A percentile compares a stretch with the other conserved stretches of the same genome.
These are phyloP conservation scores for Lentinula lateritia DNA, from an alignment of 768 basidiomycete genomes.

Conservation along the genomic window DNA sequence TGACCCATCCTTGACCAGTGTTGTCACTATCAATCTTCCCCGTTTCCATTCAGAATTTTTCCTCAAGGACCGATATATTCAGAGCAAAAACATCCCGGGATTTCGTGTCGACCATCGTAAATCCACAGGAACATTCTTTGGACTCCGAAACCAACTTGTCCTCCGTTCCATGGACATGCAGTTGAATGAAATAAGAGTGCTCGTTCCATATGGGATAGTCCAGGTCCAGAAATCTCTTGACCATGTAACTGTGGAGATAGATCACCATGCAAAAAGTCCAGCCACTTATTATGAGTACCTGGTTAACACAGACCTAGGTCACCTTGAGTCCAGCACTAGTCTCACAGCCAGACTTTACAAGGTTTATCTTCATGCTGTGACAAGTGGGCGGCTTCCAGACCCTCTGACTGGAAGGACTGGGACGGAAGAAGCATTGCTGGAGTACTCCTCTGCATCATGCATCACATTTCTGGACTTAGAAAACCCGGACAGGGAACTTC, in stretches of 20 bases:
- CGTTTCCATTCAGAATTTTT: slow-evolving; percentile 27
- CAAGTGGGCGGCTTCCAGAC: slow-evolving; percentile 25
- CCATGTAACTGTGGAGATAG: neutral
- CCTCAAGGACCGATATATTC: slow-evolving; percentile 14
- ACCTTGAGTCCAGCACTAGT: slow-evolving; percentile 20
- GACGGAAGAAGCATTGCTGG: slow-evolving; percentile 28
- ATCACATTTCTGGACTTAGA: slow-evolving; percentile 24
- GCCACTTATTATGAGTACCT: slow-evolving; percentile 21
- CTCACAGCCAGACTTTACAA: slow-evolving; percentile 21
- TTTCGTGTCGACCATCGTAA: slow-evolving; percentile 21
- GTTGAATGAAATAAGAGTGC: slow-evolving; percentile 13
- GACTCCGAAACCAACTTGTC: slow-evolving; percentile 24
- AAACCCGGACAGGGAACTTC: slow-evolving; percentile 14
- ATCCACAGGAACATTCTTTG: slow-evolving; percentile 27
- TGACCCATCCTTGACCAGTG: neutral
- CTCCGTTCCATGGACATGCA: slow-evolving; percentile 21
- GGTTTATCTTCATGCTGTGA: slow-evolving; percentile 30
- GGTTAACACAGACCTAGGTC: slow-evolving; percentile 23
- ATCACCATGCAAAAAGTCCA: neutral
- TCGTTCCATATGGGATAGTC: slow-evolving; percentile 5
- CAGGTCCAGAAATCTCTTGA: neutral
- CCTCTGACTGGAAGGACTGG: slow-evolving; percentile 28
- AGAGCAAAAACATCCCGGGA: slow-evolving; percentile 11
- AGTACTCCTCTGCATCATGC: slow-evolving; percentile 22
- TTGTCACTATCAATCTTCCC: slow-evolving; percentile 16